Conservation (phyloP, 2,329 filamentous ascomycete genomes). For the Neopestalotiopsis rosae region DNA sequence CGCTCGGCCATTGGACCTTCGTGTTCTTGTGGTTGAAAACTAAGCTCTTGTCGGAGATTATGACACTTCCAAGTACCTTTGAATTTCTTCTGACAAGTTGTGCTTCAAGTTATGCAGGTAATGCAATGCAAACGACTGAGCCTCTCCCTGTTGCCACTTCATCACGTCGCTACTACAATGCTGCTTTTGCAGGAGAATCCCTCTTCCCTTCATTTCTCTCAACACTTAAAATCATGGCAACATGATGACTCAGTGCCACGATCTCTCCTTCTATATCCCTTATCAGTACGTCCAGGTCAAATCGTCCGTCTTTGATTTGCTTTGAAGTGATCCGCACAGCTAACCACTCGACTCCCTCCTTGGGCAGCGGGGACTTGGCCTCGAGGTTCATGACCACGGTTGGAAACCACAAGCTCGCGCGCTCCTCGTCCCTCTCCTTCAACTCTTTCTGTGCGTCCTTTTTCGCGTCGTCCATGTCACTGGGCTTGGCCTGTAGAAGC, state of each 20-base stretch:
- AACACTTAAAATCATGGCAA: neutral
- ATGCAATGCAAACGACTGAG: too few species aligned
- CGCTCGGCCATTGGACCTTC: too few species aligned
- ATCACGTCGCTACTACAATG: neutral
- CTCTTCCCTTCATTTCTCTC: neutral
- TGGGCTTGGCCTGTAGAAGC: neutral
- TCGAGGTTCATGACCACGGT: constrained; percentile 79
- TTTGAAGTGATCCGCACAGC: neutral
- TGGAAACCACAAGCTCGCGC: constrained; percentile 69
- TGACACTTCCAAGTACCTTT: too few species aligned
- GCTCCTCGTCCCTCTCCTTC: constrained; percentile 9
- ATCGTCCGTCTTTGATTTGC: neutral
- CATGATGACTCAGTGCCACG: neutral
- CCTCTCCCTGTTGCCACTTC: too few species aligned
- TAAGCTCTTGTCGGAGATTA: too few species aligned
- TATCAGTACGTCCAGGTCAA: neutral
- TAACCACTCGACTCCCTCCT: neutral
- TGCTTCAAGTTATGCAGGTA: too few species aligned
- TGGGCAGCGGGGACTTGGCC: constrained; percentile 73
- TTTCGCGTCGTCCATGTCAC: neutral
- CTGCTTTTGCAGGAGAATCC: neutral
- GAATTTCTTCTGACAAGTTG: too few species aligned
- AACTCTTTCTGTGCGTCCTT: constrained; percentile 20
- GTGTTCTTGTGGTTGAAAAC: too few species aligned
- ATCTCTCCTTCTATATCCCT: neutral